Evolutionary conservation across 2,329 filamentous ascomycete genomes (phyloP), one percentile per base, ranked within the genome.

Genomic region (Colletotrichum simmondsii): DNA sequence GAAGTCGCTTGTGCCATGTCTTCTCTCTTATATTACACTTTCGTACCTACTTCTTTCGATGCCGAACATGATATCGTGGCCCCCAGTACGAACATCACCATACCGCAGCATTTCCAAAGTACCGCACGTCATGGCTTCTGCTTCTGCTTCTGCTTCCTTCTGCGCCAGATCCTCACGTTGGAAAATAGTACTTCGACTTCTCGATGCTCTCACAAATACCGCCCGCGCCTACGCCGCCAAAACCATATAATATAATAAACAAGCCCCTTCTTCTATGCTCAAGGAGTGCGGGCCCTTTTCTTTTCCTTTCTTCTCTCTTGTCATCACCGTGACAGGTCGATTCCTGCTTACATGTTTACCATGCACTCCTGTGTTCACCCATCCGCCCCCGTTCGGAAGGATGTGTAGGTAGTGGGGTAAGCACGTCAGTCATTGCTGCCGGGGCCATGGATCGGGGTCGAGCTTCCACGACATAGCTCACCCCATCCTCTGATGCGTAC

Each of bases 401-500:
- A 75, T 90, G 88, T 42, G 81, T 79, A 24, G 84, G 84, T 28
- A 87, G 78, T 49, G 84, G 82, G 10, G 28, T 37, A 8, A 30
- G 22, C 8, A n/a, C 46, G 14, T 70, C 60, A 26, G 26, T 53
- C 59, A 58, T 49, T 19, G 42, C 19, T 24, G 28, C 49, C n/a
- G 88, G 86, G 3, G 84, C 88, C 19, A 87, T 87, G 8, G 89
- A 91, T 69, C 91, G 83, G 56, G 91, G 91, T 68, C 87, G 87
- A 0, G 91, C 92, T 75, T 94, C 91, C 5, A 94, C 86, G 16
- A 94, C 89, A 78, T 95, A 95, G 32, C 88, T 87, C 5, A 95
- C 88, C 0, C 93, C 93, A 76, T 95, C 92, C 11, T 96, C 93
- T 0, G 92, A 94, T 4, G 88, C 86, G 79, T 97, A 97, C 5